phyloP scores from a whole-genome alignment of 2,329 filamentous ascomycete species.

The Thermomyces lanuginosus region DNA sequence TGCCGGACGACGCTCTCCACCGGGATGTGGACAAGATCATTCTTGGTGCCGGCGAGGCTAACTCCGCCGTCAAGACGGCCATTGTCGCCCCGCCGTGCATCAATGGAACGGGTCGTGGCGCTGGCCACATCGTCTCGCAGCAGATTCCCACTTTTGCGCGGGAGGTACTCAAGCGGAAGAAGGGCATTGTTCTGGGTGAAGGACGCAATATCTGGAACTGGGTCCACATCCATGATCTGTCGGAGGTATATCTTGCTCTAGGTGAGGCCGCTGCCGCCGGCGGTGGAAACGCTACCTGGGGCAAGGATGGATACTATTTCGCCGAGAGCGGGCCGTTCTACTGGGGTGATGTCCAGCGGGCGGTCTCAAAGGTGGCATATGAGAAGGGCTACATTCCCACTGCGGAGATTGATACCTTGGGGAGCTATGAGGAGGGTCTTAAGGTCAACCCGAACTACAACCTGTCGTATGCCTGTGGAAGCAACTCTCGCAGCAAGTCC shows the following conservation, averaged over 20 bases:
- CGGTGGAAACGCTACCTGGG: slow-evolving; percentile 25
- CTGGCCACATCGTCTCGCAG: slow-evolving; percentile 24
- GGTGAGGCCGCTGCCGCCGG: slow-evolving; percentile 24
- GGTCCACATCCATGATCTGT: slow-evolving; percentile 27
- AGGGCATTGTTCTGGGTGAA: slow-evolving; percentile 24
- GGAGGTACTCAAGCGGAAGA: slow-evolving; percentile 20
- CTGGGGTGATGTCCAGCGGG: slow-evolving; percentile 25
- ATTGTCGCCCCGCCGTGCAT: slow-evolving; percentile 27
- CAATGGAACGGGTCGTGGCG: slow-evolving; percentile 24
- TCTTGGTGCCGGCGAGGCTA: slow-evolving; percentile 13
- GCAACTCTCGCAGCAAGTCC: no score
- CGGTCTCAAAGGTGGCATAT: slow-evolving; percentile 30
- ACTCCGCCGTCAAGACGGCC: slow-evolving; percentile 19
- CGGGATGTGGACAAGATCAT: slow-evolving; percentile 27
- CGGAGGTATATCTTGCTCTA: slow-evolving; percentile 20
- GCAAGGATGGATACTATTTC: slow-evolving; percentile 34
- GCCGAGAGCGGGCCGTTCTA: slow-evolving; percentile 27
- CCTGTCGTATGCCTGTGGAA: no score
- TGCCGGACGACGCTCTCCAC: slow-evolving; percentile 26
- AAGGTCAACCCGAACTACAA: no score
- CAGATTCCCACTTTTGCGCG: slow-evolving; percentile 26
- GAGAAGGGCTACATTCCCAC: slow-evolving; percentile 37
- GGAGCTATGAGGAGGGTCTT: no score
- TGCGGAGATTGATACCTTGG: slow-evolving; percentile 24
- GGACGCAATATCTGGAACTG: slow-evolving; percentile 27